These are phyloP conservation scores for Cruciata laevipes DNA, from an alignment of 257 asterid genomes.

Conservation along the genomic window DNA sequence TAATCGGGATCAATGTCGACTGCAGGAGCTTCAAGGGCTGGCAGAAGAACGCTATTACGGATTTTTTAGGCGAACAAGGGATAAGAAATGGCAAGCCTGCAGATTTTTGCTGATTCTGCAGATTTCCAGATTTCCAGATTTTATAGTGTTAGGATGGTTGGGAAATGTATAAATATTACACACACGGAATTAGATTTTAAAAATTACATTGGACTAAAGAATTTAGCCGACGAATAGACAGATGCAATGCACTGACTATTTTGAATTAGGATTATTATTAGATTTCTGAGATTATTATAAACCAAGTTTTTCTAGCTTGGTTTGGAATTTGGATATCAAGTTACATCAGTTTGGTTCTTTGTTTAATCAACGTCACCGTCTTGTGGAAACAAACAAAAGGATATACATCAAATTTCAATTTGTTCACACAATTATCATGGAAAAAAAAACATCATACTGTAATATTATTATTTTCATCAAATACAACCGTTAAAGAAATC, in stretches of 20 bases:
- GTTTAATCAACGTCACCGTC: background rate
- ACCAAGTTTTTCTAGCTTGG: background rate
- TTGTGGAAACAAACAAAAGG: background rate
- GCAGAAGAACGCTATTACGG: conserved; percentile 80
- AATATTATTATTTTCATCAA: background rate
- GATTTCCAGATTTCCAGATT: background rate
- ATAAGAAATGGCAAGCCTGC: conserved; percentile 78
- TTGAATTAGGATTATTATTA: background rate
- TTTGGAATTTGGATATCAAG: background rate
- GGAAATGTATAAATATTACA: background rate
- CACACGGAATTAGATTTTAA: background rate
- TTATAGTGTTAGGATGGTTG: background rate
- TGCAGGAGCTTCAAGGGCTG: conserved; percentile 96
- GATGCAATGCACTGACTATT: background rate
- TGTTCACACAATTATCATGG: background rate
- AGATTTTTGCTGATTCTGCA: conserved; percentile 49
- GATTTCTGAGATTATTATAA: background rate
- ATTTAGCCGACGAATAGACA: background rate
- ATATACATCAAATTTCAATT: too few relatives aligned
- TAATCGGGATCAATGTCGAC: background rate
- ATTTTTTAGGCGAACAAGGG: conserved; percentile 43
- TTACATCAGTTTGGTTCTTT: background rate
- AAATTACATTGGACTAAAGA: background rate
- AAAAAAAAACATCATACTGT: too few relatives aligned
- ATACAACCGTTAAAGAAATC: background rate